A percentile compares a stretch with the other conserved stretches of the same genome.
phyloP scores from a whole-genome alignment of 2,329 filamentous ascomycete species.

The Diplodia corticola region DNA sequence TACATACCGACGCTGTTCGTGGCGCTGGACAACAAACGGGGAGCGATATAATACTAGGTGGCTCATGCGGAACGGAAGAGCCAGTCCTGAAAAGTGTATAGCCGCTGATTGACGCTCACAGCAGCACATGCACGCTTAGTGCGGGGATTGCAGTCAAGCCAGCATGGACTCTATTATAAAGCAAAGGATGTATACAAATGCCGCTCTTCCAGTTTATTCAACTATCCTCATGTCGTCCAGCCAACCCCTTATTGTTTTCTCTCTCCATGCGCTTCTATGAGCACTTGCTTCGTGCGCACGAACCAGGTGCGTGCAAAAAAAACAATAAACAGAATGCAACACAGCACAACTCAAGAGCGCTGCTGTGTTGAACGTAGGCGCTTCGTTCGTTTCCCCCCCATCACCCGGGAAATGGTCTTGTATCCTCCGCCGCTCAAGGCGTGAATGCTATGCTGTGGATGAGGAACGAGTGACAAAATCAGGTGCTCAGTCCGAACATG shows the following conservation, averaged over 20 bases:
- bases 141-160: not conserved
- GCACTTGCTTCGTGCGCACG: not conserved
- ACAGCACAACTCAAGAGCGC: not conserved
- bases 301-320: not conserved
- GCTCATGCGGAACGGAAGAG: too few relatives aligned
- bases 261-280: not conserved
- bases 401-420: not conserved
- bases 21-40: too few relatives aligned
- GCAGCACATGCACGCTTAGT: not conserved
- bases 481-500: not conserved
- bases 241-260: not conserved
- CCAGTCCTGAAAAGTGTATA: not conserved
- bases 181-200: not conserved
- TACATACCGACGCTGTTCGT: too few relatives aligned
- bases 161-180: not conserved
- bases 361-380: not conserved
- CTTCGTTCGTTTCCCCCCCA: not conserved
- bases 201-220: not conserved
- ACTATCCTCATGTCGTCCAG: not conserved
- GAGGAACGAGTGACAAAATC: not conserved
- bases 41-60: too few relatives aligned
- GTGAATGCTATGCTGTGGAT: not conserved
- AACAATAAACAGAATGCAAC: not conserved
- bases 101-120: not conserved
- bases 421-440: not conserved